Evolutionary conservation across 345 rosid genomes (phyloP).

Genomic region (Rhodomyrtus tomentosa): DNA sequence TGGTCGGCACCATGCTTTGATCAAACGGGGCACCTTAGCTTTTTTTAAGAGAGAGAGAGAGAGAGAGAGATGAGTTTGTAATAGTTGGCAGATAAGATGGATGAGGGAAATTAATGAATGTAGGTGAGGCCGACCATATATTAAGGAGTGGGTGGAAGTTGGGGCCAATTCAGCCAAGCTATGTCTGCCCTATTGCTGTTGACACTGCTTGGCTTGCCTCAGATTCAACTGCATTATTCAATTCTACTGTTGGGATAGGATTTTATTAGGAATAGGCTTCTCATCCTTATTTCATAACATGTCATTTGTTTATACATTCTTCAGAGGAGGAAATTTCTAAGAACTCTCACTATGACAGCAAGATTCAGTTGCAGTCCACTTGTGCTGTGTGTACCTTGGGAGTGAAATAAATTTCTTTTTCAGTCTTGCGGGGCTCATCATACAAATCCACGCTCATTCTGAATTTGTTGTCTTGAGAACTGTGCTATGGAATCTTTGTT

Average conservation of each 20-base stretch:
- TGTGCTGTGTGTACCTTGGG: background rate
- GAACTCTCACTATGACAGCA: background rate
- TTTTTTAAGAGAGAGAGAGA: background rate
- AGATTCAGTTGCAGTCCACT: background rate
- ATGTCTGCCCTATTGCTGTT: background rate
- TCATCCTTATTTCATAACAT: background rate
- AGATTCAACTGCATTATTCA: background rate
- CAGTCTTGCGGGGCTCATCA: background rate
- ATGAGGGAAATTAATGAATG: slow-evolving; percentile 29
- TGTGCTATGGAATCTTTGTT: slow-evolving; percentile 14
- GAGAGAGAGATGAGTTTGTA: background rate
- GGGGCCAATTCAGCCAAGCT: slow-evolving; percentile 34
- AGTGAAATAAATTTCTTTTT: background rate
- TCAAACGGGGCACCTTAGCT: background rate
- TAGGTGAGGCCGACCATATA: slow-evolving; percentile 23
- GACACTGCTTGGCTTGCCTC: background rate
- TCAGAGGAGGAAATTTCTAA: background rate
- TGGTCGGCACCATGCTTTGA: background rate
- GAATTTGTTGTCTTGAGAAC: slow-evolving; percentile 16
- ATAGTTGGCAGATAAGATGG: slow-evolving; percentile 17
- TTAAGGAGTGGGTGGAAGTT: slow-evolving; percentile 27
- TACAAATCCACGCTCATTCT: background rate
- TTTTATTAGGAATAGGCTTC: background rate
- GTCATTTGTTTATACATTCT: background rate
- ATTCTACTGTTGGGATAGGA: background rate